These are phyloP conservation scores for Acanthamoeba culbertsoni DNA, from an alignment of 208 protist species.

Conservation along the genomic window DNA sequence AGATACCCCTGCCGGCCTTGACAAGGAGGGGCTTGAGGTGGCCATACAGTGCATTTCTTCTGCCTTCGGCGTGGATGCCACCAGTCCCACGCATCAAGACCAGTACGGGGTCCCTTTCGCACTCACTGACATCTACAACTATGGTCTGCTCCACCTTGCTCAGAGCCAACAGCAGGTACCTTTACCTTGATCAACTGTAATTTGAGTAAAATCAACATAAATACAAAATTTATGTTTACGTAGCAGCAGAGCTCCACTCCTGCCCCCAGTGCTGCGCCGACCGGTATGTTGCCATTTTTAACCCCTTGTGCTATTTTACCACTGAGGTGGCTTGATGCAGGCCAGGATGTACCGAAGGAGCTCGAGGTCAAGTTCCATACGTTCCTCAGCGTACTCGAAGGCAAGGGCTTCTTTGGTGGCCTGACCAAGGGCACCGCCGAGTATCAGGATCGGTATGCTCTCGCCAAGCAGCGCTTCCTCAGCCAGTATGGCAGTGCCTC, in stretches of 20 bases:
- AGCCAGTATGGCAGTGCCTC: background rate
- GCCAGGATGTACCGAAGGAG: background rate
- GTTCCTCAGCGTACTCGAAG: slow-evolving; percentile 9
- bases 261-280: too few species aligned
- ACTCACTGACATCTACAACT: background rate
- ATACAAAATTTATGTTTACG: too few species aligned
- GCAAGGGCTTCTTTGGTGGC: background rate
- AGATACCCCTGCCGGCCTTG: background rate
- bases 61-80: background rate
- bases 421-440: background rate
- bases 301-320: background rate
- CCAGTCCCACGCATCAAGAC: background rate
- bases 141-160: background rate
- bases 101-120: slow-evolving; percentile 7
- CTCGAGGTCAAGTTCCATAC: slow-evolving; percentile 27
- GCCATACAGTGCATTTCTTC: slow-evolving; percentile 17
- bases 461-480: slow-evolving; percentile 27
- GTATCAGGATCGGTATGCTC: background rate
- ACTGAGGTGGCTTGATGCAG: background rate
- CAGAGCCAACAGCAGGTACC: background rate
- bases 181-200: background rate
- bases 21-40: slow-evolving; percentile 25
- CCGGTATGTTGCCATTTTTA: background rate
- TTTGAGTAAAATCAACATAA: background rate
- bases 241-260: too few species aligned